Base-by-base conservation (phyloP, 805 yeast genomes). In the Metschnikowia kunwiensis region DNA sequence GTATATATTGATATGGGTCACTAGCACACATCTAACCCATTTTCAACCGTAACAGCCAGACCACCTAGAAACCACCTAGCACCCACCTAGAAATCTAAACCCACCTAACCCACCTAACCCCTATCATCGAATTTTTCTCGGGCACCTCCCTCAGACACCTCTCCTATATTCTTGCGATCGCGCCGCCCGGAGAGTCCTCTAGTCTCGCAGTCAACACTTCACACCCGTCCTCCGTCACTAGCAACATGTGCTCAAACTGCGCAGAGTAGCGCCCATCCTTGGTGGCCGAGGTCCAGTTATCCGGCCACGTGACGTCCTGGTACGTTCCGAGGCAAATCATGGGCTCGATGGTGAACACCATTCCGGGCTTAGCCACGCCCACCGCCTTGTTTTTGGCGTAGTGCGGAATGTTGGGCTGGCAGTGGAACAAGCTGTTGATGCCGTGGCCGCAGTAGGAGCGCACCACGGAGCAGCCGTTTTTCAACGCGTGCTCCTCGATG, bases 271-370 rank as follows among this genome's bases (percentile, higher is more conserved):
- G 77, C 36, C 98, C 98, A 57, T 93, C 98, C 26, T 79, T 80
- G 12, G 98, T 93, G 12, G 78, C 77, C 1, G 95, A 78, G 5
- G 98, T 93, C 98, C 98, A 93, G 61, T 86, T 84, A 61, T 93
- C 98, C 3, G 98, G 98, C 98, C 98, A 93, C 38, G 80, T 70
- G 41, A 75, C 63, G 61, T 89, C 97, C 54, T 77, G 77, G 67
- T 77, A 82, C 0, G 82, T 67, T 7, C 98, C 98, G 47, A 80
- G 68, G 57, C 86, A 84, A 49, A 93, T 77, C 98, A 93, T 93
- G 30, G 98, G 98, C 65, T 93, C 98, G 40, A 93, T 86, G 15
- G 98, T 93, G 70, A 93, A 93, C 10, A 86, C 87, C 82, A 89
- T 85, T 15, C 98, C 98, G 15, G 96, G 91, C 59, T 86, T 86